Conservation (phyloP, 1,139 yeast genomes). For the Geotrichum cucujoidarum region DNA sequence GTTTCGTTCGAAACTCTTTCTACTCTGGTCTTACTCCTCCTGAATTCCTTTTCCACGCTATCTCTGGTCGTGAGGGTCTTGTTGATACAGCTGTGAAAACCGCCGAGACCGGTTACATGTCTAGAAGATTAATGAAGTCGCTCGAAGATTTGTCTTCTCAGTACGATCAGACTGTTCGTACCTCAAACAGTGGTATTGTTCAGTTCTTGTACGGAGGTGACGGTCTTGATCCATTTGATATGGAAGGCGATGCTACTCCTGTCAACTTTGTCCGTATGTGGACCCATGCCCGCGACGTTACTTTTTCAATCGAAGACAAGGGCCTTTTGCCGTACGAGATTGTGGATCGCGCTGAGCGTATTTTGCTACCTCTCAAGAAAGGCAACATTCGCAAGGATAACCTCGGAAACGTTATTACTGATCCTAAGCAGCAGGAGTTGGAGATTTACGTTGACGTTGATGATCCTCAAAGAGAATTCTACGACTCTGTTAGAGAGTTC, state of each 20-base stretch:
- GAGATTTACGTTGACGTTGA: slow-evolving; percentile 58
- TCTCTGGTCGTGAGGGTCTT: slow-evolving; percentile 98
- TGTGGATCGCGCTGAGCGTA: slow-evolving; percentile 48
- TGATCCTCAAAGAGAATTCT: slow-evolving; percentile 83
- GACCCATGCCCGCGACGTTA: slow-evolving; percentile 81
- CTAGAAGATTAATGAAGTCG: slow-evolving; percentile 97
- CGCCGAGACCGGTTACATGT: slow-evolving; percentile 99
- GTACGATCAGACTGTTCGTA: slow-evolving; percentile 92
- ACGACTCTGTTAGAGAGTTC: slow-evolving; percentile 65
- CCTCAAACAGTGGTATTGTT: slow-evolving; percentile 92
- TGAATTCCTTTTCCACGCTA: slow-evolving; percentile 95
- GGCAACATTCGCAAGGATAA: slow-evolving; percentile 65
- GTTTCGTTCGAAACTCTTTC: slow-evolving; percentile 95
- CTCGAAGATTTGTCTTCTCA: slow-evolving; percentile 91
- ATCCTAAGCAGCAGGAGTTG: slow-evolving; percentile 33
- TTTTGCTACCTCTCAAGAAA: slow-evolving; percentile 58
- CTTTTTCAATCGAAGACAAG: slow-evolving; percentile 51
- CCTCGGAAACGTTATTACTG: slow-evolving; percentile 53
- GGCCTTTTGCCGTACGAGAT: slow-evolving; percentile 73
- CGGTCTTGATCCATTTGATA: slow-evolving; percentile 95
- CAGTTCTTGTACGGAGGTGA: slow-evolving; percentile 99
- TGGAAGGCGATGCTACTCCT: slow-evolving; percentile 98
- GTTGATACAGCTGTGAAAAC: slow-evolving; percentile 99
- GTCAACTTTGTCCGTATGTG: slow-evolving; percentile 92
- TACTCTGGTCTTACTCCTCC: slow-evolving; percentile 93